Evolutionary conservation across 164 flowering plant genomes (phyloP), one percentile per base, ranked within the genome.

Genomic region (Dillenia suffruticosa): DNA sequence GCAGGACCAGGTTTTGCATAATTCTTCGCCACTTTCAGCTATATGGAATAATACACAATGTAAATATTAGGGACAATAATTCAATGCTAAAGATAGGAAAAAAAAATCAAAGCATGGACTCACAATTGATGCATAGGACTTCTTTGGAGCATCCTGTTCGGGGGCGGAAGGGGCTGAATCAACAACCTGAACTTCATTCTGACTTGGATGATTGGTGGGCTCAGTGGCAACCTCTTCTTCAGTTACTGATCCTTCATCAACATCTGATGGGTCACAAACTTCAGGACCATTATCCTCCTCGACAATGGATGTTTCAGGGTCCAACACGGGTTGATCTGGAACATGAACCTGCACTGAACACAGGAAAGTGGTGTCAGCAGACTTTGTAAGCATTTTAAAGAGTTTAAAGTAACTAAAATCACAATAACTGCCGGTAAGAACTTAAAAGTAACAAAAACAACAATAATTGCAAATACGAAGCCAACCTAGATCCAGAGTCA

Each of bases 101-200:
- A 26, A 53, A 61, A 57, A 47, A 3, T 12, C 50, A 44, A 1
- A 43, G 44, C 40, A 70, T 45, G 9, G 46, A 77, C 92, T 75
- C 59, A 86, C 92, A 71, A 82, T 78, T 62, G 89, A 81, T 44
- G 92, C 92, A 73, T 86, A 86, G 12, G 92, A 84, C 62, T 76
- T 72, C 63, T 84, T 86, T 12, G 86, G 84, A 53, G 74, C 77
- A 69, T 86, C 89, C 48, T 73, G 87, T 69, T 63, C 70, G 1
- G 58, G 45, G 22, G 53, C 58, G 40, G 70, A 26, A 16, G 79
- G 74, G 44, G 68, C 71, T 10, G 77, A 54, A 47, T 77, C 84
- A 24, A 54, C 49, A 14, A 51, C 65, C 24, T 46, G 68, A 49
- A 44, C 63, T 62, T 79, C 79, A 65, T 45, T 63, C 59, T 73